Conservation (phyloP, 441 rosid genomes). For the Breynia disticha region DNA sequence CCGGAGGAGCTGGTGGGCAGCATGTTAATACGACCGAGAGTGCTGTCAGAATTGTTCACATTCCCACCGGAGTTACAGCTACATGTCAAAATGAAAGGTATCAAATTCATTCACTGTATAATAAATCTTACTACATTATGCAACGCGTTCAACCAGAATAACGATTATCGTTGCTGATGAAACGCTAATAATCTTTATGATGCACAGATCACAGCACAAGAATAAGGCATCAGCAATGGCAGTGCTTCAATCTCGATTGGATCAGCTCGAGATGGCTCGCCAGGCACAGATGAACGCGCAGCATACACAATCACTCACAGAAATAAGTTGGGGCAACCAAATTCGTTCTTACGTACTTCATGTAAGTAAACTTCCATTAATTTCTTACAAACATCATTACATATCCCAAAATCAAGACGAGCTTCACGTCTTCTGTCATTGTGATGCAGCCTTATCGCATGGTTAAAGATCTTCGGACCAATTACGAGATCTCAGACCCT, state of each 20-base stretch:
- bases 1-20: conserved; percentile 96
- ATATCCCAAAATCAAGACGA: neutral
- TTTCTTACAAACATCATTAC: neutral
- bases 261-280: conserved; percentile 86
- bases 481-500: conserved; percentile 80
- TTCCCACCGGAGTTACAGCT: conserved; percentile 83
- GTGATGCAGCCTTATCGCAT: conserved; percentile 71
- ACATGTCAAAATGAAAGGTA: conserved; percentile 94
- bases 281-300: conserved; percentile 87
- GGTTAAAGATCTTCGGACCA: conserved; percentile 94
- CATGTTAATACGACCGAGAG: conserved; percentile 88
- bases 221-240: conserved; percentile 98
- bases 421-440: neutral
- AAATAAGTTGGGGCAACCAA: conserved; percentile 94
- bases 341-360: conserved; percentile 88
- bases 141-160: neutral
- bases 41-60: conserved; percentile 89
- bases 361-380: conserved; percentile 30
- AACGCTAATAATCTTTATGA: no score
- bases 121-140: neutral
- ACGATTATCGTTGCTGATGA: no score
- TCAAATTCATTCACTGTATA: neutral
- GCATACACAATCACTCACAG: conserved; percentile 88
- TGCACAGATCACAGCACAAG: conserved; percentile 72
- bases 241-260: conserved; percentile 86